Percentiles rank a stretch among this genome's conserved stretches.
These are phyloP conservation scores for Eremothecium gossypii DNA, from an alignment of 1,139 yeast species.

Conservation along the genomic window DNA sequence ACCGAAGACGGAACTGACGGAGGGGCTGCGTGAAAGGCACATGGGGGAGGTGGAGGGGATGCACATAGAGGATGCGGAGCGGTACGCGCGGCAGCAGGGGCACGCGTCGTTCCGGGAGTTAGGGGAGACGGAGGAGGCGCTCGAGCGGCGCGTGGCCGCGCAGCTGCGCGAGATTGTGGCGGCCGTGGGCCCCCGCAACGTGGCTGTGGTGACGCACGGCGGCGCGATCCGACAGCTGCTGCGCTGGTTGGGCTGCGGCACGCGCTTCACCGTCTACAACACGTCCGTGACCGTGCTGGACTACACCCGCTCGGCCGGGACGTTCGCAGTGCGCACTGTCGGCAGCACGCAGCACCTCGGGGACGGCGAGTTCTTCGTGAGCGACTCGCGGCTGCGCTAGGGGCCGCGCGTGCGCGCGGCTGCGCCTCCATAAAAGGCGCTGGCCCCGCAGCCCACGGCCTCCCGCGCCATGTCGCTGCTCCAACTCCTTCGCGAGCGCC, in stretches of 20 bases:
- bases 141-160: slow-evolving; percentile 41
- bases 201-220: slow-evolving; percentile 73
- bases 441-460: not conserved
- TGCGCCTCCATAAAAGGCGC: not conserved
- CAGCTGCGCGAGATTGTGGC: slow-evolving; percentile 41
- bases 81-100: slow-evolving; percentile 42
- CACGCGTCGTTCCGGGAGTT: slow-evolving; percentile 37
- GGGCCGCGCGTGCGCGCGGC: not conserved
- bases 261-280: slow-evolving; percentile 52
- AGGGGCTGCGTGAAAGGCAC: slow-evolving; percentile 56
- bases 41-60: slow-evolving; percentile 82
- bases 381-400: slow-evolving; percentile 39
- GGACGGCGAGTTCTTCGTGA: slow-evolving; percentile 41
- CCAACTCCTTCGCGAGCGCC: no score
- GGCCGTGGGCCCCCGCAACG: slow-evolving; percentile 35
- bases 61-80: slow-evolving; percentile 56
- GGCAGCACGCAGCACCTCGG: slow-evolving; percentile 63
- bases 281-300: slow-evolving; percentile 65
- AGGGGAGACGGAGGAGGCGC: slow-evolving; percentile 45
- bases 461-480: no score
- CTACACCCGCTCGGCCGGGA: slow-evolving; percentile 32
- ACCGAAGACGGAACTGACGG: slow-evolving; percentile 19
- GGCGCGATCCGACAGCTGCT: slow-evolving; percentile 65
- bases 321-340: slow-evolving; percentile 41
- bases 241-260: slow-evolving; percentile 32